Conservation (phyloP, 306 rosid species). For the Ceratonia siliqua region DNA sequence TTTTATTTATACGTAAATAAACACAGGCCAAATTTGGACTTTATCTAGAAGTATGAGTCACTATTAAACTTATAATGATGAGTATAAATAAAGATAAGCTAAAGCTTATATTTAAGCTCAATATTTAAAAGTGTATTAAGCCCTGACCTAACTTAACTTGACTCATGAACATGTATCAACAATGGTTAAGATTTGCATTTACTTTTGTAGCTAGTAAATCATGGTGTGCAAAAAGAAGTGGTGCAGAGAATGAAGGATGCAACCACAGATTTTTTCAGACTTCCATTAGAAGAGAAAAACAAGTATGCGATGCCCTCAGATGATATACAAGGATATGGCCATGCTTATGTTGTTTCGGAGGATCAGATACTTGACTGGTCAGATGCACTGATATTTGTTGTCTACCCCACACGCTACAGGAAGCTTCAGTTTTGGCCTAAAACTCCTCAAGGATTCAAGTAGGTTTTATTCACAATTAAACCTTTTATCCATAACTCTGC, state of each 20-base stretch:
- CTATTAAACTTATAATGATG: no score
- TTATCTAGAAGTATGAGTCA: no score
- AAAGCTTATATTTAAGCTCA: not conserved
- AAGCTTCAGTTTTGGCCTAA: constrained; percentile 40
- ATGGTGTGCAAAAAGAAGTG: constrained; percentile 39
- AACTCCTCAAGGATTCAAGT: constrained; percentile 39
- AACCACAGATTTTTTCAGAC: constrained; percentile 41
- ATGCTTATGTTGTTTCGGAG: not conserved
- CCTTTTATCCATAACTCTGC: no score
- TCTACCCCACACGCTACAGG: constrained; percentile 24
- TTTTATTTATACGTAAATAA: no score
- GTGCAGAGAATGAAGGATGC: constrained; percentile 38
- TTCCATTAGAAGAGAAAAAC: constrained; percentile 53
- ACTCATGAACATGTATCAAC: not conserved
- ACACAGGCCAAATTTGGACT: no score
- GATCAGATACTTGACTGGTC: constrained; percentile 37
- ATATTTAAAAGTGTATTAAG: not conserved
- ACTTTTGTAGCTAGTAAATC: constrained; percentile 43
- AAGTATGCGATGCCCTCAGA: constrained; percentile 32
- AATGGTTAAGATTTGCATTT: not conserved
- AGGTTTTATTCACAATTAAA: not conserved
- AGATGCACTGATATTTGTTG: constrained; percentile 23
- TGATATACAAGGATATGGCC: constrained; percentile 37
- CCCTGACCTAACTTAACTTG: not conserved
- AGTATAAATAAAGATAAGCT: no score